Evolutionary conservation across 805 yeast genomes (phyloP), one percentile per base, ranked within the genome.

Genomic region (Pichia thaimueangensis): DNA sequence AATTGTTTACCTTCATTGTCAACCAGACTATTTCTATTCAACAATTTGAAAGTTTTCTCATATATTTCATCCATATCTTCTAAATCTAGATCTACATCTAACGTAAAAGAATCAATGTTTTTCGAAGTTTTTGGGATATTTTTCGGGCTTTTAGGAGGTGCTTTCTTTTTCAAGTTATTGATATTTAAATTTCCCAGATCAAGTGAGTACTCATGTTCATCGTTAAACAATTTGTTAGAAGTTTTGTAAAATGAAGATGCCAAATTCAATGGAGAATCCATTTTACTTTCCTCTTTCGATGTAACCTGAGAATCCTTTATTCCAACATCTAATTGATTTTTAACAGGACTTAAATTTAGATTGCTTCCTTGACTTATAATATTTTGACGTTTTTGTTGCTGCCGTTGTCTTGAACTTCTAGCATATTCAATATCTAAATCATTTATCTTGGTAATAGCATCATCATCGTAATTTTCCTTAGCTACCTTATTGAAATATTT

Each of bases 331-430:
- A 15, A 17, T 10, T 30, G 39, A 17, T 44, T 39, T 29, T 57
- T 57, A 16, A 55, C 30, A 2, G 62, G 62, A 42, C 62, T 58
- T 21, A 60, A 40, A 34, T 54, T 58, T 21, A 57, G 49, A 12
- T 36, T 33, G n/a, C n/a, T n/a, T n/a, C n/a, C n/a, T n/a, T n/a
- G n/a, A n/a, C n/a, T n/a, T n/a, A n/a, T n/a, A n/a, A n/a, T n/a
- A n/a, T n/a, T n/a, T n/a, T n/a, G n/a, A n/a, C n/a, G n/a, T n/a
- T n/a, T n/a, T n/a, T n/a, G n/a, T n/a, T n/a, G n/a, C n/a, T n/a
- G n/a, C n/a, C n/a, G n/a, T n/a, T n/a, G n/a, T 27, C 42, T 48
- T 3, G 37, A 49, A 37, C 31, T 50, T 30, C 64, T 50, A 4
- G 61, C 63, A 19, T 55, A 12, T 39, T 60, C 64, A 34, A 59